Evolutionary conservation across 2,329 filamentous ascomycete genomes (phyloP).

Genomic region (Ophiostoma ulmi): DNA sequence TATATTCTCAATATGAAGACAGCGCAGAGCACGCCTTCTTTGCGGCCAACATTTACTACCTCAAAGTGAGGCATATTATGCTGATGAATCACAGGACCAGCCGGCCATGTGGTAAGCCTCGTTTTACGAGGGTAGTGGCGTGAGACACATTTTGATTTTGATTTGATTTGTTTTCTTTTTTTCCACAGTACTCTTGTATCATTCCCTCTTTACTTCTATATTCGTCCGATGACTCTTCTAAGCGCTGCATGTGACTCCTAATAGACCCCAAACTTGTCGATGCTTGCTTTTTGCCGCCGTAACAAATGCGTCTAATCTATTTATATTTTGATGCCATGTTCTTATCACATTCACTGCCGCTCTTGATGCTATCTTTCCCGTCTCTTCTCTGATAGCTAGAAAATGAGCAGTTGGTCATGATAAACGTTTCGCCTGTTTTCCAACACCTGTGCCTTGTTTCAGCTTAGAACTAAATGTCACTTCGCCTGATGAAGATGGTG

Average conservation of each 20-base stretch:
- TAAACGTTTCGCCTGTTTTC: neutral
- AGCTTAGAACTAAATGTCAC: too few species aligned
- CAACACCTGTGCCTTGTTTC: neutral
- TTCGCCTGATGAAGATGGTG: too few species aligned
- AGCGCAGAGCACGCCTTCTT: neutral
- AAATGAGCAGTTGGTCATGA: too few species aligned
- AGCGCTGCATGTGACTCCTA: neutral
- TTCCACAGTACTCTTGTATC: too few species aligned
- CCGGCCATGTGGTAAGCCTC: conserved; percentile 1
- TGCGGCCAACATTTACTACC: neutral
- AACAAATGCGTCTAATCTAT: too few species aligned
- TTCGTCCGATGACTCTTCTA: neutral
- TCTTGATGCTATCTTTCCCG: neutral
- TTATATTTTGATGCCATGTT: neutral
- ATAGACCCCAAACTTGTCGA: neutral
- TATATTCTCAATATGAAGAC: neutral
- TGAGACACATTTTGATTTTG: neutral
- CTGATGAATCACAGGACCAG: neutral
- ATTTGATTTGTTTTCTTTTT: neutral
- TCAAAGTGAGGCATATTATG: neutral
- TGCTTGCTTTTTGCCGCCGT: neutral
- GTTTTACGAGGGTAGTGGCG: neutral
- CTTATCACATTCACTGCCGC: neutral
- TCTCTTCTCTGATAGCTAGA: too few species aligned
- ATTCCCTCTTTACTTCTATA: too few species aligned